These are phyloP conservation scores for Scedosporium boydii DNA, from an alignment of 2,329 filamentous ascomycete species.

Conservation along the genomic window DNA sequence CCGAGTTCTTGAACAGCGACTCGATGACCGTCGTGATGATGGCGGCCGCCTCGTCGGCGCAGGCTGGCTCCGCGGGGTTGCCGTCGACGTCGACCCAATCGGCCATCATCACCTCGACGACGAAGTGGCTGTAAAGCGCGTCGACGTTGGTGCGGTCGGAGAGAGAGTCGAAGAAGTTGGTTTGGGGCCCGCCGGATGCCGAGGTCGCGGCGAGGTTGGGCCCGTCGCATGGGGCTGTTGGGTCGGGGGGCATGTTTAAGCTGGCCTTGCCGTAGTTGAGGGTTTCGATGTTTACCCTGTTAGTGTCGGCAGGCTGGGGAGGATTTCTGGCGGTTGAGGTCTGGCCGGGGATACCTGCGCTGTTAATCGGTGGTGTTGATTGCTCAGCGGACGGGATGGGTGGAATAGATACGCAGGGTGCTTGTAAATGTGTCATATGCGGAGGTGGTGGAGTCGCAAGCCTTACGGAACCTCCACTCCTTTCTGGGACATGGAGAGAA, in stretches of 20 bases:
- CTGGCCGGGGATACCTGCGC: background rate
- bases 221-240: background rate
- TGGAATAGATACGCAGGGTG: background rate
- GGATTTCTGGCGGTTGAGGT: background rate
- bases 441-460: conserved; percentile 49
- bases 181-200: background rate
- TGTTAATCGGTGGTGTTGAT: background rate
- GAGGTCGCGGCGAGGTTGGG: conserved; percentile 6
- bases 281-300: background rate
- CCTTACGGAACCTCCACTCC: conserved; percentile 49
- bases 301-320: background rate
- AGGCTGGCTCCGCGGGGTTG: conserved; percentile 29
- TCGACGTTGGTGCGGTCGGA: conserved; percentile 46
- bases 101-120: conserved; percentile 37
- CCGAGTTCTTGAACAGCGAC: conserved; percentile 39
- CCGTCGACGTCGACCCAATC: conserved; percentile 42
- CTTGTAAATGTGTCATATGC: conserved; percentile 12
- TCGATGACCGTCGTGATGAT: conserved; percentile 45
- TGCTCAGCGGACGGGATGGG: background rate
- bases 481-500: conserved; percentile 35
- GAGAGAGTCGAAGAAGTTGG: conserved; percentile 6
- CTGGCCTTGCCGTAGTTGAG: conserved; percentile 1
- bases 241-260: background rate
- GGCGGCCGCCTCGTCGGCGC: conserved; percentile 42
- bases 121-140: conserved; percentile 44